These are phyloP conservation scores for Suhomyces maxii DNA, from an alignment of 1,139 yeast species.

Conservation along the genomic window DNA sequence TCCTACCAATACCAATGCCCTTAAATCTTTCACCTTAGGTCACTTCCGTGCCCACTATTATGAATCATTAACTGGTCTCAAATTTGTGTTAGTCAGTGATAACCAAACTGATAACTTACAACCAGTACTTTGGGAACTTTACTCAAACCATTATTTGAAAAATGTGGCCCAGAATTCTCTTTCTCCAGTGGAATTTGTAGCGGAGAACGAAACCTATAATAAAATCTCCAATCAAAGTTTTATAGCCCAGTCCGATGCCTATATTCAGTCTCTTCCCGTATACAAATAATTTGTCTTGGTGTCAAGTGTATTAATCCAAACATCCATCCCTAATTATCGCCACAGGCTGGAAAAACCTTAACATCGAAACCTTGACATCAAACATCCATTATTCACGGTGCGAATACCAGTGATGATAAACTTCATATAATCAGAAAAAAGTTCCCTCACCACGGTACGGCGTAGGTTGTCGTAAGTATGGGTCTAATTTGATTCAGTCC, in stretches of 20 bases:
- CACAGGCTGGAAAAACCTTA: no score
- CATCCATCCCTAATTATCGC: background rate
- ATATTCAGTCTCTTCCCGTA: conserved; percentile 24
- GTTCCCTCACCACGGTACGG: no score
- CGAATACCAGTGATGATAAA: no score
- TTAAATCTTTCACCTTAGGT: conserved; percentile 69
- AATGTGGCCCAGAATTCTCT: conserved; percentile 67
- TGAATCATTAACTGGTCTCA: conserved; percentile 78
- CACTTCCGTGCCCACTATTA: conserved; percentile 74
- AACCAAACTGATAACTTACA: conserved; percentile 60
- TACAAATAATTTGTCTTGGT: conserved; percentile 1
- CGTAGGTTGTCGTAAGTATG: no score
- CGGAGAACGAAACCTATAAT: conserved; percentile 18
- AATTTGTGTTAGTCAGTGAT: conserved; percentile 76
- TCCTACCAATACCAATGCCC: conserved; percentile 48
- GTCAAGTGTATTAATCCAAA: background rate
- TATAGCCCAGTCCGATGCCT: conserved; percentile 45
- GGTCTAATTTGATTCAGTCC: no score
- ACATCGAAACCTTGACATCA: no score
- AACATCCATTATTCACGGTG: no score
- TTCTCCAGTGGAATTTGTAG: conserved; percentile 52
- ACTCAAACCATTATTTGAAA: conserved; percentile 65
- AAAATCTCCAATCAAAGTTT: conserved; percentile 47
- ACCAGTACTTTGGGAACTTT: conserved; percentile 63
- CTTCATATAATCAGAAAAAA: no score